A percentile compares a stretch with the other conserved stretches of the same genome.
Conservation (phyloP, 768 basidiomycete species). For the Leucosporidium yakuticum region DNA sequence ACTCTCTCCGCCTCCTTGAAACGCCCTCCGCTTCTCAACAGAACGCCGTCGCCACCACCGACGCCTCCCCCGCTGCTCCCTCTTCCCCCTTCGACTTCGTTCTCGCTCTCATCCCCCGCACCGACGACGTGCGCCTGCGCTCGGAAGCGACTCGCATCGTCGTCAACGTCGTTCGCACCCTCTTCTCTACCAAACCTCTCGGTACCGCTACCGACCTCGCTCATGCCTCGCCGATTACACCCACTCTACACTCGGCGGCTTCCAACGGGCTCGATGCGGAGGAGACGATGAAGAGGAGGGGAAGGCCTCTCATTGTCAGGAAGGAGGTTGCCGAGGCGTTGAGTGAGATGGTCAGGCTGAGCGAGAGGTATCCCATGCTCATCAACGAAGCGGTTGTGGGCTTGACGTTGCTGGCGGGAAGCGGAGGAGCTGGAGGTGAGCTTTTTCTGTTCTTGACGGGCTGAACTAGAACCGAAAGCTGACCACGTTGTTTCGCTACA, state of each 20-base stretch:
- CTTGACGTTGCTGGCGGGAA: conserved; percentile 62
- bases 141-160: conserved; percentile 86
- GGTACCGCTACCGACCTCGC: neutral
- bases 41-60: neutral
- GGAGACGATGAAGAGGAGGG: conserved; percentile 46
- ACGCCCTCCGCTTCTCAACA: conserved; percentile 22
- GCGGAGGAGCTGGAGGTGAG: conserved; percentile 56
- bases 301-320: conserved; percentile 43
- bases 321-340: conserved; percentile 60
- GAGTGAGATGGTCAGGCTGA: conserved; percentile 64
- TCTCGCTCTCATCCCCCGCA: conserved; percentile 65
- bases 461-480: neutral
- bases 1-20: conserved; percentile 51
- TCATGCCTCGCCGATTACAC: neutral
- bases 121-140: conserved; percentile 72
- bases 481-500: conserved; percentile 36
- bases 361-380: conserved; percentile 72
- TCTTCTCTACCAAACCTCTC: conserved; percentile 18
- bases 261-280: conserved; percentile 37
- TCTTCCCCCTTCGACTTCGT: conserved; percentile 57
- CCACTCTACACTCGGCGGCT: neutral
- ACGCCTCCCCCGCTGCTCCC: neutral
- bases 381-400: conserved; percentile 86
- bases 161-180: conserved; percentile 54
- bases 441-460: too few species aligned